These are phyloP conservation scores for Rhexocercosporidium sp. DNA, from an alignment of 2,329 filamentous ascomycete species.

Conservation along the genomic window DNA sequence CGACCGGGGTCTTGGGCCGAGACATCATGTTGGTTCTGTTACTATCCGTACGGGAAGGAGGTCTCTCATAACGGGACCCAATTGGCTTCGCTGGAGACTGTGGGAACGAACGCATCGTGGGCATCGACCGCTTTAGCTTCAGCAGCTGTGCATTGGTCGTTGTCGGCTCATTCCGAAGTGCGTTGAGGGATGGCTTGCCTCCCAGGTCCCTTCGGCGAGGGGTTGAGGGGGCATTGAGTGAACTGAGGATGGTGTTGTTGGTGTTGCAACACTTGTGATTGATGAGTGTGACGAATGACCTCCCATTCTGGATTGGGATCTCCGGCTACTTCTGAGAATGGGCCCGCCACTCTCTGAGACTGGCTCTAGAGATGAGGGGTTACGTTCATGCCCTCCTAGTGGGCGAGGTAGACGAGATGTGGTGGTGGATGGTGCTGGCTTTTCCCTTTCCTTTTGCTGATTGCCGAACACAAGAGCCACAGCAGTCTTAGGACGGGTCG, in stretches of 20 bases:
- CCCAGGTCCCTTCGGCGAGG: constrained; percentile 66
- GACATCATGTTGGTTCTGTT: constrained; percentile 56
- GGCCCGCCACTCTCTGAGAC: constrained; percentile 88
- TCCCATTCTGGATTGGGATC: constrained; percentile 70
- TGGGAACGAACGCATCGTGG: constrained; percentile 57
- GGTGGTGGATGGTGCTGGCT: constrained; percentile 46
- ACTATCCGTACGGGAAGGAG: constrained; percentile 61
- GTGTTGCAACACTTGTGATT: constrained; percentile 64
- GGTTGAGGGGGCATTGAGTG: constrained; percentile 61
- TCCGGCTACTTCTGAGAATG: constrained; percentile 61
- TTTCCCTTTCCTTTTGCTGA: constrained; percentile 54
- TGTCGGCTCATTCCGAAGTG: constrained; percentile 63
- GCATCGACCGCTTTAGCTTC: constrained; percentile 68
- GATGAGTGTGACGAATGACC: constrained; percentile 75
- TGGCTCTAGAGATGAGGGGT: constrained; percentile 81
- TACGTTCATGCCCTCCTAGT: constrained; percentile 68
- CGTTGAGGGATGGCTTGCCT: constrained; percentile 58
- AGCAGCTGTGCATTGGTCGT: constrained; percentile 70
- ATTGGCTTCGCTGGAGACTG: constrained; percentile 58
- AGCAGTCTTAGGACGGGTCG: constrained; percentile 73
- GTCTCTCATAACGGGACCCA: constrained; percentile 58
- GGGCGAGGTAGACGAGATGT: constrained; percentile 81
- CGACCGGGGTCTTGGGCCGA: constrained; percentile 75
- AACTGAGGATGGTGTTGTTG: constrained; percentile 61
- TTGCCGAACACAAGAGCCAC: constrained; percentile 92